These are phyloP conservation scores for Penicillium italicum DNA, from an alignment of 2,329 filamentous ascomycete genomes.

Conservation along the genomic window DNA sequence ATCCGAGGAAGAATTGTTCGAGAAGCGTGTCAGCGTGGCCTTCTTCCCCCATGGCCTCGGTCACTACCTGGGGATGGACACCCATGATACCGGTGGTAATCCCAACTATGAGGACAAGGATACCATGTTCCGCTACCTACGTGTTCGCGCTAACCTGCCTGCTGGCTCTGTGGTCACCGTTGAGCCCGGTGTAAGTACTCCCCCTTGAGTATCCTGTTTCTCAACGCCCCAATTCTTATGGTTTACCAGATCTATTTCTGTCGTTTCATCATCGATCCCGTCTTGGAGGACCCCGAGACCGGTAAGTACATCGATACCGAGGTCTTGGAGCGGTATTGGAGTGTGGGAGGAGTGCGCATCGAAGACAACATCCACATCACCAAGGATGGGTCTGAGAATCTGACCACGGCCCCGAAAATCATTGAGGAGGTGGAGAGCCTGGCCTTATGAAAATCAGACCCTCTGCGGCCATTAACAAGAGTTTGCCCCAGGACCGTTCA, in stretches of 20 bases:
- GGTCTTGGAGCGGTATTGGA: conserved; percentile 76
- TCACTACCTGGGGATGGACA: conserved; percentile 89
- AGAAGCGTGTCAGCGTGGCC: conserved; percentile 74
- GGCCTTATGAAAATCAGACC: conserved; percentile 21
- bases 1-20: conserved; percentile 66
- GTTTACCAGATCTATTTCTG: conserved; percentile 74
- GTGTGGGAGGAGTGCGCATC: conserved; percentile 86
- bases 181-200: conserved; percentile 74
- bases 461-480: not conserved
- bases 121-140: conserved; percentile 79
- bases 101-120: conserved; percentile 76
- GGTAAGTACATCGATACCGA: conserved; percentile 70
- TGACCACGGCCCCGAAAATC: conserved; percentile 76
- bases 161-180: conserved; percentile 85
- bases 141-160: conserved; percentile 71
- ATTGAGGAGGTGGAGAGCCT: conserved; percentile 59
- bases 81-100: conserved; percentile 80
- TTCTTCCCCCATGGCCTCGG: conserved; percentile 92
- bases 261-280: conserved; percentile 79
- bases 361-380: conserved; percentile 88
- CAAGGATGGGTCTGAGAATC: conserved; percentile 71
- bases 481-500: not conserved
- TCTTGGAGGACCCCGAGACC: conserved; percentile 67
- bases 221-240: not conserved
- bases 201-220: not conserved